Base-by-base conservation (phyloP, 129 eudicot species). In the Lactuca sativa region DNA sequence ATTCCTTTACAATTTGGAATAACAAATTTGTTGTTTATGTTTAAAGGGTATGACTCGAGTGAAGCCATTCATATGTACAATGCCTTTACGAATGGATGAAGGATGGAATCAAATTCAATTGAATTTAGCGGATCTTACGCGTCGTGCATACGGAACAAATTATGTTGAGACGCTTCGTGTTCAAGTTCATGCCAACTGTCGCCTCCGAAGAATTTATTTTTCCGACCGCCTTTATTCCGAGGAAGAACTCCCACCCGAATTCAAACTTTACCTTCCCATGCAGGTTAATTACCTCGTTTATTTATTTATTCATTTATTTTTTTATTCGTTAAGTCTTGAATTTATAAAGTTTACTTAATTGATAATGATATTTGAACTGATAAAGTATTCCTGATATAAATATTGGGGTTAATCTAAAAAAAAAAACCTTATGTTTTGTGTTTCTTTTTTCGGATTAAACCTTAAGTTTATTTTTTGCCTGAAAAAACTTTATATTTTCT, bases 101-200 rank as follows among this genome's bases (percentile, higher is more conserved):
- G 99, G 97, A 38, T 95, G 99, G 99, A 95, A 95, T 75, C 99
- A 95, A 81, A 87, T 95, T 44, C 99, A 90, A 72, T 77, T 95
- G 74, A 95, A 95, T 80, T 93, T 95, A 53, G 76, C 87, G 64
- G 99, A 95, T 75, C 80, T 85, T 47, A 95, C 97, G 34, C 80
- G 95, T 67, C 85, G 99, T 40, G 99, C 99, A 6, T 95, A 95
- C 77, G 99, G 99, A 74, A 95, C 99, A 18, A 95, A 95, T 64
- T 95, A 95, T 38, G 97, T 75, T 2, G 99, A 95, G 86, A 90
- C 99, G 1, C 64, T 95, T 63, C 82, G 99, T 69, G 97, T 95
- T 77, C 99, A 95, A 73, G 97, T 95, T 73, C 99, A 95, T 70
- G 96, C 97, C 36, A 95, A 90, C 59, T 95, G 99, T 64, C 93